Evolutionary conservation across 2,329 filamentous ascomycete species (phyloP).

Genomic region (Grosmannia huntii): DNA sequence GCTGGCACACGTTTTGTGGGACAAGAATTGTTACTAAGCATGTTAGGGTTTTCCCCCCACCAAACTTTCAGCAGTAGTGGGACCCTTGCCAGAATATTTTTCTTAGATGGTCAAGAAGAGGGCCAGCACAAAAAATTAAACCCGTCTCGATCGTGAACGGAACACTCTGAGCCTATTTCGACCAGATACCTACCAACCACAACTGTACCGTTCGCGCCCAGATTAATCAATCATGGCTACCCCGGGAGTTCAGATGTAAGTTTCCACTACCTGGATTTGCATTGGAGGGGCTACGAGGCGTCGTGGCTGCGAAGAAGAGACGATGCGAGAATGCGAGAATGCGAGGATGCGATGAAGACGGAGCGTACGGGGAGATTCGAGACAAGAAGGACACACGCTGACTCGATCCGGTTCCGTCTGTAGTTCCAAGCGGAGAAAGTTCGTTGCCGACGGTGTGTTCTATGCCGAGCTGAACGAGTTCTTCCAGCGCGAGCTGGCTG

Average conservation of each 20-base stretch:
- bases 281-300: neutral
- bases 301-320: neutral
- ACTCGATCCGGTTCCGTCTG: neutral
- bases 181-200: neutral
- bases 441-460: slow-evolving; percentile 98
- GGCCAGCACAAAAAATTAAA: neutral
- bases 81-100: slow-evolving; percentile 1
- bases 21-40: slow-evolving; percentile 5
- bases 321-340: neutral
- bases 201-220: neutral
- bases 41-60: slow-evolving; percentile 14
- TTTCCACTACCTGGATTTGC: slow-evolving; percentile 11
- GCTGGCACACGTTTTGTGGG: neutral
- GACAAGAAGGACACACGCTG: neutral
- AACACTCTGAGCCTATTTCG: neutral
- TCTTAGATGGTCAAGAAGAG: slow-evolving; percentile 2
- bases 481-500: slow-evolving; percentile 99
- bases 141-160: neutral
- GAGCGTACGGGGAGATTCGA: no score
- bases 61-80: slow-evolving; percentile 6
- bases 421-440: slow-evolving; percentile 89
- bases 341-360: neutral
- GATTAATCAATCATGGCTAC: slow-evolving; percentile 38
- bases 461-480: slow-evolving; percentile 99
- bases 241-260: slow-evolving; percentile 51